These are phyloP conservation scores for Tylopilus sp. DNA, from an alignment of 768 basidiomycete genomes.

Conservation along the genomic window DNA sequence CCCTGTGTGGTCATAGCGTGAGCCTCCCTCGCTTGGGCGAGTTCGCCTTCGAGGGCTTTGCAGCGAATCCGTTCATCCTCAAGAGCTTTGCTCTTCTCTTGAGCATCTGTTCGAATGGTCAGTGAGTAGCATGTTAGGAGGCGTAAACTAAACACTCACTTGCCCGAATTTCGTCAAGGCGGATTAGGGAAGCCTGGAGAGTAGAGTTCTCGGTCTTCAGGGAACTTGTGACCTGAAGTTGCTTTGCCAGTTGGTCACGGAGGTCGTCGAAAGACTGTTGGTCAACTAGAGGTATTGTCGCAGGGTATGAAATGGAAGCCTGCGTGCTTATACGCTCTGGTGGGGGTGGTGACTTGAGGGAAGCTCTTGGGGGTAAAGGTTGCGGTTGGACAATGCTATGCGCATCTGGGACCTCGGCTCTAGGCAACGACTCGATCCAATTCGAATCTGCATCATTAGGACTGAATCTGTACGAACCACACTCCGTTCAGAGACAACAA, in stretches of 20 bases:
- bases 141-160: slow-evolving; percentile 19
- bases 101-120: slow-evolving; percentile 13
- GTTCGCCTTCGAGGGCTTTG: slow-evolving; percentile 21
- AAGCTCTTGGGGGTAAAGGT: slow-evolving; percentile 19
- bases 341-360: slow-evolving; percentile 14
- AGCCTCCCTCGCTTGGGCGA: slow-evolving; percentile 16
- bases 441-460: slow-evolving; percentile 43
- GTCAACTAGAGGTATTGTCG: neutral
- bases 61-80: slow-evolving; percentile 18
- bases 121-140: neutral
- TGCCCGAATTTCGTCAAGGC: slow-evolving; percentile 30
- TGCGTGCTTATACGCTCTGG: slow-evolving; percentile 10
- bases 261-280: slow-evolving; percentile 11
- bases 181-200: slow-evolving; percentile 26
- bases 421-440: slow-evolving; percentile 63
- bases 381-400: slow-evolving; percentile 35
- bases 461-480: slow-evolving; percentile 38
- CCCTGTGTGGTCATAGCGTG: slow-evolving; percentile 7
- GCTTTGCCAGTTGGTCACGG: slow-evolving; percentile 16
- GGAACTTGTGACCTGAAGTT: slow-evolving; percentile 14
- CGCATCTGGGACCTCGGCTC: slow-evolving; percentile 32
- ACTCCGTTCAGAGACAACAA: slow-evolving; percentile 3
- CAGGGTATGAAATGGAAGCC: slow-evolving; percentile 1
- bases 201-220: slow-evolving; percentile 27
- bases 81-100: slow-evolving; percentile 11